phyloP scores from a whole-genome alignment of 768 basidiomycete species.

The Exidia glandulosa region DNA sequence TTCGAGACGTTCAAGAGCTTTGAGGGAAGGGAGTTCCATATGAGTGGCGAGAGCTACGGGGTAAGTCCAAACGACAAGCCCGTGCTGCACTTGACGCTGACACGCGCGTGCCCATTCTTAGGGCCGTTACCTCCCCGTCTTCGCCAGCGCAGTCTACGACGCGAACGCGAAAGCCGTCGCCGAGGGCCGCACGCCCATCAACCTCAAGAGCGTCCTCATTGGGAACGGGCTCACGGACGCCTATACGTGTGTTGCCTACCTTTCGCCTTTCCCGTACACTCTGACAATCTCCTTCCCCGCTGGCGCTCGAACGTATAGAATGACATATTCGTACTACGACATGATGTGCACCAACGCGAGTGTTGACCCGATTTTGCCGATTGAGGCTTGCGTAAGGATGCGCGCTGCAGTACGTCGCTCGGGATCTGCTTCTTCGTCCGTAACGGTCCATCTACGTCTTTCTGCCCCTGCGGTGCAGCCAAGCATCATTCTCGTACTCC shows the following conservation, averaged over 20 bases:
- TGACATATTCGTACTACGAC: constrained; percentile 6
- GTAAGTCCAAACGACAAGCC: neutral
- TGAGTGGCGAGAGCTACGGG: constrained; percentile 29
- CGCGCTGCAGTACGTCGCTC: neutral
- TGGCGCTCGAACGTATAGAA: neutral
- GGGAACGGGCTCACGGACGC: constrained; percentile 18
- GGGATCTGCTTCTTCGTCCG: neutral
- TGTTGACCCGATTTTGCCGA: constrained; percentile 1
- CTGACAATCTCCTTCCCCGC: neutral
- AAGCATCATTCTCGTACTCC: no score
- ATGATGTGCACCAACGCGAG: constrained; percentile 6
- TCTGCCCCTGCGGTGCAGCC: no score
- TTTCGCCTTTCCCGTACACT: neutral
- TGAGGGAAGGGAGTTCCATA: constrained; percentile 22
- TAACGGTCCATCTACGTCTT: constrained; percentile 11
- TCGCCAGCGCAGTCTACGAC: constrained; percentile 25
- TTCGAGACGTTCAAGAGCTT: constrained; percentile 26
- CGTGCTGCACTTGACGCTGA: neutral
- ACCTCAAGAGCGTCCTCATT: constrained; percentile 61
- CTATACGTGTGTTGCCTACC: constrained; percentile 1
- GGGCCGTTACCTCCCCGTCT: constrained; percentile 10
- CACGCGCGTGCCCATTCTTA: neutral
- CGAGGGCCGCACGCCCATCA: constrained; percentile 30
- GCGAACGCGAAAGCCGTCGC: constrained; percentile 20
- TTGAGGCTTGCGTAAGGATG: neutral